Percentiles rank a stretch among this genome's conserved stretches.
phyloP scores from a whole-genome alignment of 2,329 filamentous ascomycete genomes.

The Didymella pinodella region DNA sequence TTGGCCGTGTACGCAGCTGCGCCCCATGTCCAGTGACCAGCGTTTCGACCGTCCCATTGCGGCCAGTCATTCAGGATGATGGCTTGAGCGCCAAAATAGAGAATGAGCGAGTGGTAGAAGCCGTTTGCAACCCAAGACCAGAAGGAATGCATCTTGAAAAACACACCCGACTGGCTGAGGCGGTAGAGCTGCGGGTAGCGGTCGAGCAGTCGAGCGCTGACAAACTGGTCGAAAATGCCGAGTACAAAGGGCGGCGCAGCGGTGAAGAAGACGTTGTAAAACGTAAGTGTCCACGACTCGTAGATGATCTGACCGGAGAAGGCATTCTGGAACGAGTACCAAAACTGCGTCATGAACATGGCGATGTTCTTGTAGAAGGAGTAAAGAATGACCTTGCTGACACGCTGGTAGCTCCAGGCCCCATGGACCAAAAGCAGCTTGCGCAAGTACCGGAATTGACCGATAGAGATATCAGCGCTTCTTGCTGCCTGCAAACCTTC shows the following conservation, averaged over 20 bases:
- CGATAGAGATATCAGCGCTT: constrained; percentile 94
- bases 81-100: constrained; percentile 84
- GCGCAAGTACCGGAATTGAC: constrained; percentile 91
- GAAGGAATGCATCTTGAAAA: constrained; percentile 94
- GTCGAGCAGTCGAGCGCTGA: constrained; percentile 90
- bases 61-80: constrained; percentile 85
- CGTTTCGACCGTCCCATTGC: constrained; percentile 78
- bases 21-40: constrained; percentile 98
- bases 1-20: constrained; percentile 92
- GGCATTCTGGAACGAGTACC: constrained; percentile 97
- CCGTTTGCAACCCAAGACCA: constrained; percentile 92
- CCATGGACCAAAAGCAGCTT: constrained; percentile 96
- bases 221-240: constrained; percentile 97
- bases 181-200: constrained; percentile 96
- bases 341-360: constrained; percentile 99
- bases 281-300: constrained; percentile 99
- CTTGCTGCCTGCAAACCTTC: constrained; percentile 96
- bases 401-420: constrained; percentile 95
- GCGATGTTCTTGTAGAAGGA: constrained; percentile 99
- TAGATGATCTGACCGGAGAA: constrained; percentile 98
- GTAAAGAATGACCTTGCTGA: constrained; percentile 96
- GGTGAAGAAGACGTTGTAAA: constrained; percentile 99
- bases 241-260: constrained; percentile 91
- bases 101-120: constrained; percentile 90
- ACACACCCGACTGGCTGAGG: constrained; percentile 89